Evolutionary conservation across 805 yeast species (phyloP), one percentile per base, ranked within the genome.

Genomic region (Saccharomycopsis fermentans): DNA sequence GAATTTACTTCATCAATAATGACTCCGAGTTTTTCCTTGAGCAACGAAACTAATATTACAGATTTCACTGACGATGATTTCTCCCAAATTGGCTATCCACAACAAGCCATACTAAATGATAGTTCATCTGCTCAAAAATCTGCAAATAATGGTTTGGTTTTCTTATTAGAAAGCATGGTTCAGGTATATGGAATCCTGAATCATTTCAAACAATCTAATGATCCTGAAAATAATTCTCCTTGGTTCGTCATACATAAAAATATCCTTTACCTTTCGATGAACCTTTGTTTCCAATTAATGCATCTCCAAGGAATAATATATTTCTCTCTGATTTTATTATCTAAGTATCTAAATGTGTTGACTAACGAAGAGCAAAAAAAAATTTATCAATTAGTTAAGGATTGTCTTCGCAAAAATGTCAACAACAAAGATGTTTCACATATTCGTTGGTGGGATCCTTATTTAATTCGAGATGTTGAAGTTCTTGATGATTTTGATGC

Each of bases 371-470:
- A 87, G 64, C 96, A 88, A 66, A 62, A 70, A 2, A 68, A 68
- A 14, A 61, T 79, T 2, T 69, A 72, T 59, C 60, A 64, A 6
- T 69, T 67, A 1, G 64, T 84, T 9, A 72, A 68, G 36, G 62
- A 66, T 1, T 58, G 67, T 61, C 65, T 72, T 59, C 54, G 68
- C 50, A 57, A 70, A 9, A 55, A 65, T 4, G 66, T 62, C 14
- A 64, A 61, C 1, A 55, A 61, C 16, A 65, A 70, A 12, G 59
- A 66, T 58, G 35, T 57, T 8, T 63, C 74, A 12, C 64, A 64
- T 0, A 61, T 71, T 11, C 70, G 74, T 0, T 89, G 88, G 65
- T 88, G 96, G 88, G 97, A 92, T 68, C 82, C 84, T 0, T 78
- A 75, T 58, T 58, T 92, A 8, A 71, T 88, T 1, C 73, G 91